phyloP scores from a whole-genome alignment of 495 filamentous ascomycete species.

The Podospora pseudopauciseta region DNA sequence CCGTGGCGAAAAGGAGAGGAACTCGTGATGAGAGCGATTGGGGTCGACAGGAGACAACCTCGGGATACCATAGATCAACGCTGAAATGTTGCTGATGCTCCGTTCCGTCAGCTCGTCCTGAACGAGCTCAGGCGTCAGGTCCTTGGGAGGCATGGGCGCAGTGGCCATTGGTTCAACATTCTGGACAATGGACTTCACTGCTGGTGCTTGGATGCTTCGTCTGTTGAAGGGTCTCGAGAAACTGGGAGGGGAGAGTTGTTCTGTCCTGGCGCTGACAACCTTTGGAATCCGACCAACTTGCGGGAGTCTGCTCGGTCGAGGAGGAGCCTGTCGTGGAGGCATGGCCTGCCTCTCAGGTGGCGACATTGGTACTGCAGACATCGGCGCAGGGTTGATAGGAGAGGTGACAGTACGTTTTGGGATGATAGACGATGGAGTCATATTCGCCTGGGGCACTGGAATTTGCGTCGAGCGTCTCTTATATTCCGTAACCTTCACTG shows the following conservation, averaged over 20 bases:
- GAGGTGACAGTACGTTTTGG: background rate
- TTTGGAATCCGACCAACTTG: conserved; percentile 89
- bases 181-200: conserved; percentile 14
- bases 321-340: conserved; percentile 16
- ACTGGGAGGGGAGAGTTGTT: conserved; percentile 69
- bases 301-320: conserved; percentile 53
- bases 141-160: conserved; percentile 44
- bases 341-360: background rate
- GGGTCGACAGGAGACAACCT: conserved; percentile 23
- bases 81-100: conserved; percentile 20
- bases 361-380: background rate
- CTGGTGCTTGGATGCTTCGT: conserved; percentile 27
- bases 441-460: background rate
- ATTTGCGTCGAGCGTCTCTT: conserved; percentile 13
- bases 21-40: conserved; percentile 40
- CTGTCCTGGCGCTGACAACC: conserved; percentile 72
- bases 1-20: conserved; percentile 68
- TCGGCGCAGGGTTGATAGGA: background rate
- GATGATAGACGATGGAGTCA: background rate
- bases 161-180: conserved; percentile 46
- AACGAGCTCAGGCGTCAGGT: conserved; percentile 36
- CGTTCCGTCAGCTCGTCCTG: conserved; percentile 25
- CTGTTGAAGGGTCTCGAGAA: conserved; percentile 70
- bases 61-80: conserved; percentile 24
- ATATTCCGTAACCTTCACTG: background rate